Evolutionary conservation across 306 rosid species (phyloP), one percentile per base, ranked within the genome.

Genomic region (Potentilla sterilis): DNA sequence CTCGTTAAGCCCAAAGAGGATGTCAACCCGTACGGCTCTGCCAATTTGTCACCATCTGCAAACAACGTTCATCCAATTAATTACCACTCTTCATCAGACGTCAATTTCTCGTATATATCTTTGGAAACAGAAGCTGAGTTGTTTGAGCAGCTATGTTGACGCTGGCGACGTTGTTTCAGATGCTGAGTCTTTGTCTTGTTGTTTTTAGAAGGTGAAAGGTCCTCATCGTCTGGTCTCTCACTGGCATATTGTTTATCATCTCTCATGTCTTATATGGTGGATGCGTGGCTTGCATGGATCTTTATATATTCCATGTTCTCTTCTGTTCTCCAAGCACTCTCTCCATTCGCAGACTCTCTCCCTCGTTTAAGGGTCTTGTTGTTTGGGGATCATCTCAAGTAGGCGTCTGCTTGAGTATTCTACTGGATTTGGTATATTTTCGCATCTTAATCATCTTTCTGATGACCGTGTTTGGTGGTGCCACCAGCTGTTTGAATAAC

Each of bases 101-200:
- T 70, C 63, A 13, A 18, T 37, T 72, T 72, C 75, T 72, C 13
- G 49, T 2, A 28, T 28, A 28, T 28, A n/a, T 72, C 49, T 52
- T 57, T 40, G 67, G 52, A 55, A 41, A 55, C 40, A 55, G 63
- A 54, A 73, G 52, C 37, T 55, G 22, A n/a, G 35, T 55, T 44
- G 51, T 21, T 40, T 40, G 28, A 65, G 47, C 48, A 40, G 54
- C 67, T 55, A 46, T 24, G 18, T 55, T 38, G 48, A 73, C 55
- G 76, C 76, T 57, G 75, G 67, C 54, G 76, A 44, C 76, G 67
- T 73, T 73, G 52, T 21, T 73, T 40, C 76, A 22, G 52, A 73
- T 38, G 76, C 41, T 40, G 16, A 13, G 3, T 32, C 15, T 13
- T 73, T 73, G 67, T 73, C 76, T 22, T 40, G 12, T 18, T 55